Base-by-base conservation (phyloP, 768 basidiomycete species). In the Coprinellus micaceus region DNA sequence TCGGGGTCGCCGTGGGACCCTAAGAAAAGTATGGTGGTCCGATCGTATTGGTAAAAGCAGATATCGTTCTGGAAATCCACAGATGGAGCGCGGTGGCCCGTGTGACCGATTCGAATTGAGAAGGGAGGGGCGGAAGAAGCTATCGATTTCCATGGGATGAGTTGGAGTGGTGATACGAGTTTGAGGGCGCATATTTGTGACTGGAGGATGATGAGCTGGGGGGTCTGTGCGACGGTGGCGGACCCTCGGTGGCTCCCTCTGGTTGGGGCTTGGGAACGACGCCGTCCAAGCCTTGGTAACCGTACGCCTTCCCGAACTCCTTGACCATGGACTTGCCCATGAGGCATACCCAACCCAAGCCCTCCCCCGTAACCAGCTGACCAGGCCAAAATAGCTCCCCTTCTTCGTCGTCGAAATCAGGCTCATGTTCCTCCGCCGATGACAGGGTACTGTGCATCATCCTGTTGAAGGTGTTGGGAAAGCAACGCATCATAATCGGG, bases 361-460 rank as follows among this genome's bases (percentile, higher is more conserved):
- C 90, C 67, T 89, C 86, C 41, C 88, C 88, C 28, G 80, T 86
- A 56, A 84, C 74, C 33, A 81, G 76, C 63, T 89, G 85, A 41
- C 84, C 84, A 0, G 89, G 90, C 90, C 89, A 91, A 65, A 83
- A 89, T n/a, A 92, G 74, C 64, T 91, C 90, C 60, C 89, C 88
- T 67, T 90, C 89, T 60, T 90, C 87, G 62, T 92, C 90, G 67
- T 91, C 89, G 52, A 91, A 82, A 60, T 91, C 89, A 11, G 87
- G 86, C 59, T 91, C 88, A 54, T 86, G 79, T 67, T 92, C 89
- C 60, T 92, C 89, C 15, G 77, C 76, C 0, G 80, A 74, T 0
- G 77, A 72, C 50, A 89, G 71, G 22, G 82, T 83, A 22, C 85
- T 82, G 58, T 83, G 73, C 61, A 89, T 77, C 77, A 91, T 81